Base-by-base conservation (phyloP, 805 yeast genomes). In the Yamadazyma nakazawae region DNA sequence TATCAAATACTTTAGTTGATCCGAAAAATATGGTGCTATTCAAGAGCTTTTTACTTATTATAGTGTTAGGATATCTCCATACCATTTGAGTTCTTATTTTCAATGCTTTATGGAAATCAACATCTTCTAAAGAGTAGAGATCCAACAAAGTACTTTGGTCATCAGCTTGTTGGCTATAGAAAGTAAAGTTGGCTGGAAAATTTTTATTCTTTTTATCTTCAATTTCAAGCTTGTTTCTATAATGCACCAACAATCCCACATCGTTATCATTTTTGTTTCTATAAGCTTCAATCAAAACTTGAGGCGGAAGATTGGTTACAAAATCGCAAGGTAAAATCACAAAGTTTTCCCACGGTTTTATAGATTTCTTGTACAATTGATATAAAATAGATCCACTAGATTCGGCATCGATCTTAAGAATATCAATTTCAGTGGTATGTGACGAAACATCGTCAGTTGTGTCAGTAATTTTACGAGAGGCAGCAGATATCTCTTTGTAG, bases 281-380 rank as follows among this genome's bases (percentile, higher is more conserved):
- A 63, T 84, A 91, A 42, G 85, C 86, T 59, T 92, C 96, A 38
- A 90, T 81, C 28, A 94, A 74, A 16, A 85, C 84, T 58, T 88
- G 92, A 10, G 98, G 96, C 3, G 96, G 96, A 34, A 92, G 72
- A 61, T 91, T 92, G 2, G 98, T 90, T 45, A 95, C 74, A 61
- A 94, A 88, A 64, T 95, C 99, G 68, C 97, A 92, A 7, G 98
- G 97, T 46, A 94, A 67, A 28, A 94, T 65, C n/a, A 90, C 88
- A 58, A 89, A 84, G 60, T 64, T 57, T 36, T 58, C 56, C 25
- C 40, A 49, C 1, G 37, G 39, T 26, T 35, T 35, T 6, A 43
- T 42, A 19, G 48, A 42, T 11, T 56, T 50, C 70, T 78, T 69
- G 51, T 78, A 65, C 46, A 79, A 54, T 14, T 63, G 76, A 38